A percentile compares a stretch with the other conserved stretches of the same genome.
Conservation (phyloP, 2,329 filamentous ascomycete genomes). For the Emergomyces orientalis region DNA sequence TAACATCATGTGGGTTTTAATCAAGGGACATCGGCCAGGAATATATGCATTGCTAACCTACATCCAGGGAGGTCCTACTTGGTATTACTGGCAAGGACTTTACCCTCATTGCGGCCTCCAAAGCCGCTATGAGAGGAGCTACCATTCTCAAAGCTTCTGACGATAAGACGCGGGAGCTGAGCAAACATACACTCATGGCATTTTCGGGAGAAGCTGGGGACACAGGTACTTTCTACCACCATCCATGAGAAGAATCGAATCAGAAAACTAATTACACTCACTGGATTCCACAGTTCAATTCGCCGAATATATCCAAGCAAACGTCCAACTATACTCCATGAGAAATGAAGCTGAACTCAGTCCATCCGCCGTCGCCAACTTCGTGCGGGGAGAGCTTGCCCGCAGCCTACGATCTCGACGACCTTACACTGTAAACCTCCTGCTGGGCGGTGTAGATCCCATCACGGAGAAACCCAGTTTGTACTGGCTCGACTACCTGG, state of each 20-base stretch:
- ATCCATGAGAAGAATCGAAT: neutral
- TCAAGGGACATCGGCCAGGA: neutral
- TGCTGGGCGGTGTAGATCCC: constrained; percentile 86
- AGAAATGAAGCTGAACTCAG: constrained; percentile 90
- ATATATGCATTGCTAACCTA: neutral
- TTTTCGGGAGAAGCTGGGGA: constrained; percentile 95
- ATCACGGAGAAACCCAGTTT: constrained; percentile 84
- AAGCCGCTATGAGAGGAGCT: constrained; percentile 94
- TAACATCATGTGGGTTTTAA: constrained; percentile 3
- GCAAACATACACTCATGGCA: constrained; percentile 89
- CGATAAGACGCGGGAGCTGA: constrained; percentile 90
- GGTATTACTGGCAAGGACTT: constrained; percentile 99
- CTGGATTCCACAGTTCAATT: constrained; percentile 66
- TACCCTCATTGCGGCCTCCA: constrained; percentile 92
- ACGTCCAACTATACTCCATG: constrained; percentile 97
- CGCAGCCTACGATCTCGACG: constrained; percentile 81
- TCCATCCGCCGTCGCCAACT: constrained; percentile 79
- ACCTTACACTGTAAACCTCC: constrained; percentile 93
- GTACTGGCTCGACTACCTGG: constrained; percentile 97
- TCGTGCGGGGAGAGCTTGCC: constrained; percentile 88
- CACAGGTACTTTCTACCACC: constrained; percentile 53
- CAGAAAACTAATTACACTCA: neutral
- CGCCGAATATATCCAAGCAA: constrained; percentile 97
- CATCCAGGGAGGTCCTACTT: constrained; percentile 81
- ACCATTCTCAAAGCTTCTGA: constrained; percentile 91